Evolutionary conservation across 257 asterid genomes (phyloP).

Genomic region (Salvia splendens): DNA sequence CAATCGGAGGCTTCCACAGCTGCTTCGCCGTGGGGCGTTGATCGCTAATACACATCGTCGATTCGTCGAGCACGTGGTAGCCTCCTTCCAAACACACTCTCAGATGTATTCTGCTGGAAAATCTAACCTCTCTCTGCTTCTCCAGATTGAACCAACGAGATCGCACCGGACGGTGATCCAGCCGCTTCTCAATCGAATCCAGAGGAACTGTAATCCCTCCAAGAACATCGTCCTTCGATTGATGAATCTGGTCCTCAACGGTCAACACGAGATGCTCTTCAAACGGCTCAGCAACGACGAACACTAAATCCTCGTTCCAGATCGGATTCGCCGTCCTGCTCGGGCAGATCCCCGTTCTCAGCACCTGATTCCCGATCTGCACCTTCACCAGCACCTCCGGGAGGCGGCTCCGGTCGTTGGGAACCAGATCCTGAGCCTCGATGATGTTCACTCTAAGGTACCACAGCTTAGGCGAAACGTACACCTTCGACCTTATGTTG

Average conservation of each 20-base stretch:
- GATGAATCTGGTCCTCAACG: slow-evolving; percentile 62
- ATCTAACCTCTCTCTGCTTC: slow-evolving; percentile 51
- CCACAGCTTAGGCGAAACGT: slow-evolving; percentile 81
- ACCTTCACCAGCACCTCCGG: slow-evolving; percentile 59
- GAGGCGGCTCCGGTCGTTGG: slow-evolving; percentile 45
- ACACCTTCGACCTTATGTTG: slow-evolving; percentile 67
- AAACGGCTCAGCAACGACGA: slow-evolving; percentile 77
- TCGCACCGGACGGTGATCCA: slow-evolving; percentile 69
- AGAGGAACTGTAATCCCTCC: slow-evolving; percentile 60
- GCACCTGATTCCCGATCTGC: slow-evolving; percentile 65
- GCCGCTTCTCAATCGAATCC: slow-evolving; percentile 57
- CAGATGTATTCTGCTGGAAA: slow-evolving; percentile 66
- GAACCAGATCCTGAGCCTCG: slow-evolving; percentile 74
- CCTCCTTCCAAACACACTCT: slow-evolving; percentile 85
- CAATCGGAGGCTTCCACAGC: slow-evolving; percentile 78
- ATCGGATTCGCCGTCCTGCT: slow-evolving; percentile 57
- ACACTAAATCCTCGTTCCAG: slow-evolving; percentile 77
- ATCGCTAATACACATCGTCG: slow-evolving; percentile 67
- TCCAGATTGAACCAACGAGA: slow-evolving; percentile 80
- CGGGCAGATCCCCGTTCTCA: slow-evolving; percentile 52
- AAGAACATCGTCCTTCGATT: slow-evolving; percentile 57
- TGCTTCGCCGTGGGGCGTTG: slow-evolving; percentile 76
- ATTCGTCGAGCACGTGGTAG: slow-evolving; percentile 77
- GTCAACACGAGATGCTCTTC: slow-evolving; percentile 69
- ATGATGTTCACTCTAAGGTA: slow-evolving; percentile 71